Conservation (phyloP, 1,284 basidiomycete genomes). For the Sporisorium exsertum region DNA sequence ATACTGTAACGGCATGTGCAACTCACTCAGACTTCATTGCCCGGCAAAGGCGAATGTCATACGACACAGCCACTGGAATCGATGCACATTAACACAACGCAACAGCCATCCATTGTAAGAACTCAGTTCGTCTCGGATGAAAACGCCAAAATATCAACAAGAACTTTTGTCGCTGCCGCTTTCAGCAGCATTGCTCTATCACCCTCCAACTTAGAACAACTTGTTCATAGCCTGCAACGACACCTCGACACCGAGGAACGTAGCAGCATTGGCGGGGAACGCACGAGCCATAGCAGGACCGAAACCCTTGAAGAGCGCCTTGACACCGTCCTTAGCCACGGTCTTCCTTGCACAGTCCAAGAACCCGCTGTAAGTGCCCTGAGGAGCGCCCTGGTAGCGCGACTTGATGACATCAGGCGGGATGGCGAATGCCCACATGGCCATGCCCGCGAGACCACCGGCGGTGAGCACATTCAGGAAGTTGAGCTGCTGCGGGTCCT, state of each 20-base stretch:
- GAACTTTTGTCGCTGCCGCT: background rate
- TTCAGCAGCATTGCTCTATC: background rate
- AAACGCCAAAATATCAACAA: background rate
- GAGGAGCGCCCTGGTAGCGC: conserved; percentile 93
- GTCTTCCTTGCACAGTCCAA: conserved; percentile 92
- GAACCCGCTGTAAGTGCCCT: conserved; percentile 93
- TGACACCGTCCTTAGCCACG: conserved; percentile 88
- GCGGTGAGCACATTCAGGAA: conserved; percentile 89
- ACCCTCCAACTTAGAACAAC: conserved; percentile 70
- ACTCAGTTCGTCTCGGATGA: too few relatives aligned
- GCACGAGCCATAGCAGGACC: conserved; percentile 83
- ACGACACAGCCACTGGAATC: too few relatives aligned
- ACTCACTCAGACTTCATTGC: background rate
- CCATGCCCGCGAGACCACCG: conserved; percentile 93
- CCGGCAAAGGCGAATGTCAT: too few relatives aligned
- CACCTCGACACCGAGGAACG: conserved; percentile 87
- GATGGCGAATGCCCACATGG: conserved; percentile 76
- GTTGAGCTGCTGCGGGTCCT: conserved; percentile 83
- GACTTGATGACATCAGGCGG: conserved; percentile 79
- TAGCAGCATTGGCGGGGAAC: conserved; percentile 92
- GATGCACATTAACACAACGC: too few relatives aligned
- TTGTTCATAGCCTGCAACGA: conserved; percentile 80
- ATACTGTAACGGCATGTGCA: too few relatives aligned
- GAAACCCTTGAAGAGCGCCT: conserved; percentile 95
- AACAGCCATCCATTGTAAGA: too few relatives aligned